Base-by-base conservation (phyloP, 2,329 filamentous ascomycete genomes). In the Moelleriella libera region DNA sequence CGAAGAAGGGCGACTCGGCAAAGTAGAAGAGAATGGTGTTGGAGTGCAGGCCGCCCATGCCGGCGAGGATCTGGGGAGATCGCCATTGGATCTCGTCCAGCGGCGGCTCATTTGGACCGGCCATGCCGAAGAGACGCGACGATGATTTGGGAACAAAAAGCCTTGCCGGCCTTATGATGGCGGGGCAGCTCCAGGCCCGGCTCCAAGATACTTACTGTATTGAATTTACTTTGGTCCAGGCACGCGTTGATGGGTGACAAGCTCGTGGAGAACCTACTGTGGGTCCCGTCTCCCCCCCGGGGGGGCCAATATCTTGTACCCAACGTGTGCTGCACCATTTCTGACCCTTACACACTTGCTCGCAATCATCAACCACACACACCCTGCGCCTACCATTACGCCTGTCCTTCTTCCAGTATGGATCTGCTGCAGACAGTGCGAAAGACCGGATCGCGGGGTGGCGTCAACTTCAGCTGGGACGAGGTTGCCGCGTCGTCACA, bases 381-480 rank as follows among this genome's bases (percentile, higher is more conserved):
- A 21, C 21, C 21, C 21, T 21, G 21, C 21, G 21, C 21, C 21
- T 21, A 21, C 21, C 21, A 21, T 21, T 21, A 21, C 21, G 21
- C 21, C 21, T 21, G 21, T 21, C 21, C 21, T 21, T 21, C 21
- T 21, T 21, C 2, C 21, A 3, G 34, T 9, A 96, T 98, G 92
- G 92, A 98, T 75, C 78, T 98, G 48, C 80, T 97, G 47, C 86
- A 89, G 50, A 88, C 85, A 41, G 84, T 98, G 52, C 87, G 89
- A 60, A 97, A 98, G 68, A 69, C 74, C 14, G 90, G 94, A 63
- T 92, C 88, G 57, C 83, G 92, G 55, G 92, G 92, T 59, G 92
- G 92, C 61, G 85, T 85, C 65, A 88, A 96, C 65, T 98, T 98
- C 71, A 89, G 83, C 68, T 97, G 92, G 92, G 85, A 90, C 54